Conservation (phyloP, 73 alveolate genomes). For the Uronychia setigera region DNA sequence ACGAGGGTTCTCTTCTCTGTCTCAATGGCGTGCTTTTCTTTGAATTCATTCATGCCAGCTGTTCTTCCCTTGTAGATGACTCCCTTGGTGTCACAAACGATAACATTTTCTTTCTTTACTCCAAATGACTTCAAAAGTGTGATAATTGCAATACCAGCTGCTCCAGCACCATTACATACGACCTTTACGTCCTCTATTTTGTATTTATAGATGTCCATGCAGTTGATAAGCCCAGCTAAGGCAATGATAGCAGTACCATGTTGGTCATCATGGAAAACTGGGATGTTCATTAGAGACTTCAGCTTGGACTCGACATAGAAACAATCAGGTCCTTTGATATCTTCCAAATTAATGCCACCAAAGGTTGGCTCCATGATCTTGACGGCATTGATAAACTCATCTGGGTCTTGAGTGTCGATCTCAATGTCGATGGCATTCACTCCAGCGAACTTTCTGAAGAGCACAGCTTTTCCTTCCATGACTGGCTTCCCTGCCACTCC, state of each 20-base stretch:
- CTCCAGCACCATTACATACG: slow-evolving; percentile 85
- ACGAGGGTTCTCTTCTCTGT: slow-evolving; percentile 65
- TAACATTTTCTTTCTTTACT: slow-evolving; percentile 48
- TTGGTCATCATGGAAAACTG: slow-evolving; percentile 86
- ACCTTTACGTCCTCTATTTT: slow-evolving; percentile 64
- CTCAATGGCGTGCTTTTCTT: slow-evolving; percentile 64
- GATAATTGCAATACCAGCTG: slow-evolving; percentile 77
- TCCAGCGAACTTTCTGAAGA: slow-evolving; percentile 75
- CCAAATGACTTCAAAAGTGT: slow-evolving; percentile 54
- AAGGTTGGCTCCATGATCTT: slow-evolving; percentile 64
- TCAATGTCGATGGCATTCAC: slow-evolving; percentile 64
- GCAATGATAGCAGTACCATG: slow-evolving; percentile 81
- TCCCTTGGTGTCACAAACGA: slow-evolving; percentile 74
- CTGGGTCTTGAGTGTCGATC: slow-evolving; percentile 59
- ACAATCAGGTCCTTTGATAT: slow-evolving; percentile 87
- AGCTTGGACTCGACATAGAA: slow-evolving; percentile 63
- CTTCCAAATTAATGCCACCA: slow-evolving; percentile 80
- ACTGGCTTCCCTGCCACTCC: slow-evolving; percentile 78
- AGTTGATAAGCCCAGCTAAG: slow-evolving; percentile 77
- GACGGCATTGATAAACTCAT: slow-evolving; percentile 59
- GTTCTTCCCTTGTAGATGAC: slow-evolving; percentile 71
- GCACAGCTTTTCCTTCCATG: slow-evolving; percentile 86
- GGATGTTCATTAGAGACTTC: slow-evolving; percentile 60
- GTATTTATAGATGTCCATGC: slow-evolving; percentile 37
- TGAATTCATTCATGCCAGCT: slow-evolving; percentile 70